phyloP scores from a whole-genome alignment of 441 rosid genomes.

The Adansonia rubrostipa region DNA sequence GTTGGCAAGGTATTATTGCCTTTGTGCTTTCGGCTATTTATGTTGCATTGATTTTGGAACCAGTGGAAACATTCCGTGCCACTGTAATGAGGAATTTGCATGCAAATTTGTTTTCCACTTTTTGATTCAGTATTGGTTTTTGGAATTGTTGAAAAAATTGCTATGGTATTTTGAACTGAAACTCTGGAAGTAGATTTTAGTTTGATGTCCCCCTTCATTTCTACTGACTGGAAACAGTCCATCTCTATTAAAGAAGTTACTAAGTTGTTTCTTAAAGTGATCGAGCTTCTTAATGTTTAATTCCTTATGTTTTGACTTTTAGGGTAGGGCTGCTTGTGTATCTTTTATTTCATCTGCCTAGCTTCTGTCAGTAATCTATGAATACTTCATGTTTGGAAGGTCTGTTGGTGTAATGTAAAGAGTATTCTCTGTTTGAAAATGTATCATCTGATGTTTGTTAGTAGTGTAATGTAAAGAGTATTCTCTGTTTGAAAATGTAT shows the following conservation, averaged over 20 bases:
- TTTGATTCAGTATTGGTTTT: not conserved
- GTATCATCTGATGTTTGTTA: not conserved
- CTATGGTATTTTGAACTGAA: conserved; percentile 18
- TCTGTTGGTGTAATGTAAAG: not conserved
- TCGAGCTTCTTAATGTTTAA: not conserved
- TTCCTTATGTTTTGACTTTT: conserved; percentile 9
- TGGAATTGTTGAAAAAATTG: not conserved
- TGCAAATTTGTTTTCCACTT: not conserved
- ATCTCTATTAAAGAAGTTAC: conserved; percentile 1
- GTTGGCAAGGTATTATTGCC: conserved; percentile 83
- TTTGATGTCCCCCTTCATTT: conserved; percentile 7
- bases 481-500: not conserved
- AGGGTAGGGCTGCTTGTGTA: not conserved
- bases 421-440: not conserved
- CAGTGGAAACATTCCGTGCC: not conserved
- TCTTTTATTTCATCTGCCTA: not conserved
- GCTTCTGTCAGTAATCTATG: not conserved
- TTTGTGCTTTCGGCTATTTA: not conserved
- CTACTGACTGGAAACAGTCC: not conserved
- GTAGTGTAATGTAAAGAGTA: not conserved
- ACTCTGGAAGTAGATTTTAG: not conserved
- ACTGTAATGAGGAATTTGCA: not conserved
- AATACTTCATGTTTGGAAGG: not conserved
- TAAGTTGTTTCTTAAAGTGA: not conserved
- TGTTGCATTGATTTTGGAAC: conserved; percentile 5